phyloP scores from a whole-genome alignment of 768 basidiomycete species.

The Boletus rubroflammeus region DNA sequence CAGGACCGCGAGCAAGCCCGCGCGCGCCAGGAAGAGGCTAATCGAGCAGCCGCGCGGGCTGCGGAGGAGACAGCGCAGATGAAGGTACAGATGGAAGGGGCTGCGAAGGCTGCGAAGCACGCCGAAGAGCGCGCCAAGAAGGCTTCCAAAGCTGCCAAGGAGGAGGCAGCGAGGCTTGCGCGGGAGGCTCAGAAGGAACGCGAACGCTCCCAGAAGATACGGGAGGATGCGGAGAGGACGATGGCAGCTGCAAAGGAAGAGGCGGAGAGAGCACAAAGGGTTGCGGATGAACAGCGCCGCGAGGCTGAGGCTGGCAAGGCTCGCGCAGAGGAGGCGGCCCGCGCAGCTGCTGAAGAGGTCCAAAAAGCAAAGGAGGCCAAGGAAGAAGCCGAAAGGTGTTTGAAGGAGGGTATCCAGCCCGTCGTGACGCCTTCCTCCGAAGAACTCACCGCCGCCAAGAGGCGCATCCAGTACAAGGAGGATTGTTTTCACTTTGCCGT shows the following conservation, averaged over 20 bases:
- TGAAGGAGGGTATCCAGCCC: slow-evolving; percentile 26
- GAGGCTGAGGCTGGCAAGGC: slow-evolving; percentile 16
- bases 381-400: slow-evolving; percentile 14
- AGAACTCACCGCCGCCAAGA: slow-evolving; percentile 16
- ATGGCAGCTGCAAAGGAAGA: slow-evolving; percentile 13
- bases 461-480: slow-evolving; percentile 23
- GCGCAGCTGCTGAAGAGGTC: slow-evolving; percentile 13
- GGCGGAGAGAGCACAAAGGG: slow-evolving; percentile 4
- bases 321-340: slow-evolving; percentile 15
- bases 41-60: slow-evolving; percentile 3
- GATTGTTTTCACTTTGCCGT: slow-evolving; percentile 33
- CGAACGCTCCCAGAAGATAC: slow-evolving; percentile 7
- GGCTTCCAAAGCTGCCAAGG: slow-evolving; percentile 10
- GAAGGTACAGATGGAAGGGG: slow-evolving; percentile 14
- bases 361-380: slow-evolving; percentile 2
- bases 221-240: slow-evolving; percentile 15
- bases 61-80: slow-evolving; percentile 5
- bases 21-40: slow-evolving; percentile 4
- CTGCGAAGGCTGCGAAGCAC: background rate
- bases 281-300: slow-evolving; percentile 19
- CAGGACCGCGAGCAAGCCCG: slow-evolving; percentile 7
- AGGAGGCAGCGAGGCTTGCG: slow-evolving; percentile 12
- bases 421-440: slow-evolving; percentile 10
- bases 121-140: slow-evolving; percentile 10
- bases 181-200: slow-evolving; percentile 15